phyloP scores from a whole-genome alignment of 441 rosid genomes.

The Pelargonium citronellum region DNA sequence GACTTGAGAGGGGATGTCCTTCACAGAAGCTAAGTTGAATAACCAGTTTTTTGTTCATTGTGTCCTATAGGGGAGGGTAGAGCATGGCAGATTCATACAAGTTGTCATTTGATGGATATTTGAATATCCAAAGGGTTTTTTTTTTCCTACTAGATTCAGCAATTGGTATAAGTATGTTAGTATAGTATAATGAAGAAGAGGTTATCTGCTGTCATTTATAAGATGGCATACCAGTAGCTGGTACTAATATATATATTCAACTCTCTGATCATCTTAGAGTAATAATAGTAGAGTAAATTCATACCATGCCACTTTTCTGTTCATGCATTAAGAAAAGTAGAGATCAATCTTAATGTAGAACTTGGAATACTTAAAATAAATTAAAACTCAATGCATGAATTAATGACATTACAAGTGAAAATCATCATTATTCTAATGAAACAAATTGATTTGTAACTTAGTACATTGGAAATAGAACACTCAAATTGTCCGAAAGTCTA shows the following conservation, averaged over 20 bases:
- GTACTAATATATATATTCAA: background rate
- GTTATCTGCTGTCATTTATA: background rate
- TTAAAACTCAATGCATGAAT: background rate
- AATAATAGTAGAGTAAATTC: no score
- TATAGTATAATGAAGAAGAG: background rate
- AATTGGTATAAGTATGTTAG: background rate
- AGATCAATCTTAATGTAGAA: no score
- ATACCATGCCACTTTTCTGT: no score
- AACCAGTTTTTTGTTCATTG: background rate
- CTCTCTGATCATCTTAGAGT: background rate
- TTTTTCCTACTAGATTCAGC: background rate
- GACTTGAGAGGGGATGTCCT: background rate
- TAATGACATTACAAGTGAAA: no score
- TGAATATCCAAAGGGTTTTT: background rate
- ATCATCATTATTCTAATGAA: no score
- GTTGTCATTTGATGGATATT: background rate
- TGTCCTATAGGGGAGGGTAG: background rate
- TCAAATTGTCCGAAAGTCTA: background rate
- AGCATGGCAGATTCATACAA: constrained; percentile 6
- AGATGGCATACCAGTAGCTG: background rate
- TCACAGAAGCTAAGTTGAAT: constrained; percentile 4
- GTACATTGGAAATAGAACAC: background rate
- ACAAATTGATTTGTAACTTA: no score
- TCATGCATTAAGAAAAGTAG: no score
- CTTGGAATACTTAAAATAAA: background rate